Percentiles rank a stretch among this genome's conserved stretches.
phyloP scores from a whole-genome alignment of 106 monocot genomes.

The Gastrodia elata region DNA sequence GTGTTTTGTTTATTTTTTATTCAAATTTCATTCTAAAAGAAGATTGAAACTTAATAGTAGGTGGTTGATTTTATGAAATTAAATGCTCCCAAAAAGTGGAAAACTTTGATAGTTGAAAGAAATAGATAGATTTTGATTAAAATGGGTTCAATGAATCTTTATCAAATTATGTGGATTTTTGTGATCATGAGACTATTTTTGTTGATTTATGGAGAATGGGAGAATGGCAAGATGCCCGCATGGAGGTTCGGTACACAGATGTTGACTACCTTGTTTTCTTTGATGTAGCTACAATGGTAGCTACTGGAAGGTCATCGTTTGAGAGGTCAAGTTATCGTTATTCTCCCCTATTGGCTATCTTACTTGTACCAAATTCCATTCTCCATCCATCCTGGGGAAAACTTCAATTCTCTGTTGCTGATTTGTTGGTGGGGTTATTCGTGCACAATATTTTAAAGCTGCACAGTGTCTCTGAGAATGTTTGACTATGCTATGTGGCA shows the following conservation, averaged over 20 bases:
- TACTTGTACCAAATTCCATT: constrained; percentile 47
- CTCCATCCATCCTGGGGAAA: constrained; percentile 58
- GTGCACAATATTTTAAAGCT: constrained; percentile 49
- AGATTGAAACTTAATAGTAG: too few species aligned
- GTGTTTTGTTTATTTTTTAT: too few species aligned
- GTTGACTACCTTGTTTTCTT: constrained; percentile 89
- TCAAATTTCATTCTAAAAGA: too few species aligned
- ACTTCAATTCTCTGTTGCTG: constrained; percentile 49
- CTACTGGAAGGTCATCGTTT: constrained; percentile 53
- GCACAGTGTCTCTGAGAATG: constrained; percentile 44
- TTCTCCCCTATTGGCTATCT: constrained; percentile 54
- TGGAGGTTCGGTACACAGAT: constrained; percentile 90
- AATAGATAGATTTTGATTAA: not conserved
- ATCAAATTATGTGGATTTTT: constrained; percentile 33
- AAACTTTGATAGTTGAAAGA: not conserved
- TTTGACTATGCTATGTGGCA: constrained; percentile 41
- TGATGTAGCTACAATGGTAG: constrained; percentile 55
- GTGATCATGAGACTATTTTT: constrained; percentile 38
- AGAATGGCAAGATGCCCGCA: constrained; percentile 80
- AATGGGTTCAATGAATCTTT: constrained; percentile 15
- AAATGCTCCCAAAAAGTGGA: not conserved
- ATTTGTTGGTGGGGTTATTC: constrained; percentile 64
- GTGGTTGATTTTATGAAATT: too few species aligned
- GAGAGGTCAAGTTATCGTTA: constrained; percentile 66
- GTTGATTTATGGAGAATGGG: constrained; percentile 63